Base-by-base conservation (phyloP, 2,329 filamentous ascomycete genomes). In the Xylaria sp. region DNA sequence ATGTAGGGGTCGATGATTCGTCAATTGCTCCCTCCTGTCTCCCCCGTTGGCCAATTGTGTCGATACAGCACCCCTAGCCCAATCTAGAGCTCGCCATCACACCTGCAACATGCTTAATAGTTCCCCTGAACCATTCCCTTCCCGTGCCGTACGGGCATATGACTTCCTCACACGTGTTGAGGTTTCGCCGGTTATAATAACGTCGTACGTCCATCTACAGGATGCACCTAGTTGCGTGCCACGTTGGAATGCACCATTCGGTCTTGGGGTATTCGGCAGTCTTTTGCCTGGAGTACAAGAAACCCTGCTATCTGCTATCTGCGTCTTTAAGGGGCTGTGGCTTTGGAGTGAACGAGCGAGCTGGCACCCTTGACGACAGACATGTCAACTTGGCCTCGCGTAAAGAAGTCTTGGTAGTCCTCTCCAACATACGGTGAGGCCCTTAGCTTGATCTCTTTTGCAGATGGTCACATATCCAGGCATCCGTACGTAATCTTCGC, bases 131-230 rank as follows among this genome's bases (percentile, higher is more conserved):
- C 10, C 4, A 13, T n/a, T 33, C 26, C 42, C 56, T 53, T 38
- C 40, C 46, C 31, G 42, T 33, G 23, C 31, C 42, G 42, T 51
- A 36, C 31, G 54, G 53, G 38, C 63, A 64, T 66, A 66, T 67
- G 20, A 54, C 23, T 44, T 65, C 61, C 61, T 60, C 66, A 71
- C 66, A 71, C 69, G 66, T 69, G 63, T 71, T 69, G 63, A 17
- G 5, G 46, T 49, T 20, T 58, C 60, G 57, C 53, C 67, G 59
- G 54, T 38, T 67, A 61, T 67, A 57, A 58, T 54, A 40, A 28
- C 56, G 59, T 57, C 66, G 20, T 66, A 53, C 66, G 42, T 66
- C 48, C 31, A 38, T 48, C 38, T 54, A 64, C 63, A 63, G 57
- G 6, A 44, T 20, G 54, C 38, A 13, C 49, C 68, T 53, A 36